These are phyloP conservation scores for Mycosphaerella sp. DNA, from an alignment of 2,329 filamentous ascomycete genomes.

Conservation along the genomic window DNA sequence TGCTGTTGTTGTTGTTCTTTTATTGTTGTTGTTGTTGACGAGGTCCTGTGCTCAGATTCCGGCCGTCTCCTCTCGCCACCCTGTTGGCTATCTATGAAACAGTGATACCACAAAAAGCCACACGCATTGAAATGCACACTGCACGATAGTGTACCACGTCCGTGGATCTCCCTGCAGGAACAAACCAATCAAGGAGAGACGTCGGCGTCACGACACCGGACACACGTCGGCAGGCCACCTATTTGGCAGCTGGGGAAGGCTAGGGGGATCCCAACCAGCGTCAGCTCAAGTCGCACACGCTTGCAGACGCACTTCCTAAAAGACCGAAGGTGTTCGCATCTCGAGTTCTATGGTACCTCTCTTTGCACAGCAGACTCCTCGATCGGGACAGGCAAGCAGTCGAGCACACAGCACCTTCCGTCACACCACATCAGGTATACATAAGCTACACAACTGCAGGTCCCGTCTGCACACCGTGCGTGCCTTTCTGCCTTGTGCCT, in stretches of 20 bases:
- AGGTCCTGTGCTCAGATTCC: conserved; percentile 13
- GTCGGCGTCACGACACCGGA: conserved; percentile 15
- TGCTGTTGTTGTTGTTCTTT: too few relatives aligned
- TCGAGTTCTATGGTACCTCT: neutral
- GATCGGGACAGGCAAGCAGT: conserved; percentile 1
- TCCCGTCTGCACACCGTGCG: conserved; percentile 1
- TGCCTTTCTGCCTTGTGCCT: conserved; percentile 5
- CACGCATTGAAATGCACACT: conserved; percentile 12
- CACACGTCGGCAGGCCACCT: conserved; percentile 10
- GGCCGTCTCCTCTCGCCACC: conserved; percentile 9
- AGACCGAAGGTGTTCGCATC: conserved; percentile 11
- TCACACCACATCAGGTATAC: conserved; percentile 4
- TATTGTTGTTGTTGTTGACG: conserved; percentile 16
- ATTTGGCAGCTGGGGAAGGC: conserved; percentile 10
- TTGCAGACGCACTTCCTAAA: conserved; percentile 9
- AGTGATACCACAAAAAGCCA: conserved; percentile 12
- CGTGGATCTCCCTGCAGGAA: conserved; percentile 10
- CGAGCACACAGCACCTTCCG: conserved; percentile 4
- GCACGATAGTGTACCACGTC: conserved; percentile 11
- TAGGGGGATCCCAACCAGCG: conserved; percentile 14
- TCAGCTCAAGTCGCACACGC: conserved; percentile 7
- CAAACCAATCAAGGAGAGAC: conserved; percentile 8
- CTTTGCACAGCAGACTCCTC: conserved; percentile 1
- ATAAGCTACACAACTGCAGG: conserved; percentile 8
- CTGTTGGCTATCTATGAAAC: conserved; percentile 8